Evolutionary conservation across 208 protist genomes (phyloP), one percentile per base, ranked within the genome.

Genomic region (Wallacemonas sp.): DNA sequence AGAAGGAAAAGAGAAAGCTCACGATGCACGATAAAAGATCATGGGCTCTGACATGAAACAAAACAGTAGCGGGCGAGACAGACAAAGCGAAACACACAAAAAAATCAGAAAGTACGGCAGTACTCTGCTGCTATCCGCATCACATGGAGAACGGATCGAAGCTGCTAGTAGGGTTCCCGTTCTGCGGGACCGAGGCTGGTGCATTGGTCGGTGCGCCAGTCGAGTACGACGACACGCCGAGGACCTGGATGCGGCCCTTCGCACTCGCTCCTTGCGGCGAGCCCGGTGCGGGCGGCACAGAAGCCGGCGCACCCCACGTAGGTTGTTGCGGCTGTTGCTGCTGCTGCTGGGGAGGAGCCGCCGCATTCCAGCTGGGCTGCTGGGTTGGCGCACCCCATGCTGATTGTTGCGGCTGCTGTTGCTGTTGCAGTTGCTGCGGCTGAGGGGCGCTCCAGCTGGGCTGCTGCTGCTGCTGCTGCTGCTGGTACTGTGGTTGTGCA

Each of bases 381-480:
- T n/a, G n/a, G n/a, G n/a, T n/a, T n/a, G n/a, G n/a, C n/a, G n/a
- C n/a, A n/a, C n/a, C n/a, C n/a, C n/a, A n/a, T n/a, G n/a, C n/a
- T n/a, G n/a, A n/a, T n/a, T n/a, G n/a, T 41, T 26, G 52, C 52
- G n/a, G 48, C 55, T 61, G 45, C 22, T 63, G 8, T 22, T n/a
- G 73, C 26, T 67, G 61, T 42, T 74, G 67, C n/a, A 65, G 57
- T 38, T 62, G 68, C 44, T 54, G 67, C 14, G n/a, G n/a, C n/a
- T n/a, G n/a, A n/a, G n/a, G n/a, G n/a, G n/a, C n/a, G n/a, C n/a
- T n/a, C n/a, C n/a, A n/a, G n/a, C n/a, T n/a, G n/a, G n/a, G n/a
- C 28, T 63, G 57, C 45, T 38, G 46, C 46, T 18, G 33, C 23
- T 52, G 42, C n/a, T 20, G 42, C 0, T 12, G 23, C 1, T 22